Evolutionary conservation across 768 basidiomycete genomes (phyloP), one percentile per base, ranked within the genome.

Genomic region (Polyporus arcularius): DNA sequence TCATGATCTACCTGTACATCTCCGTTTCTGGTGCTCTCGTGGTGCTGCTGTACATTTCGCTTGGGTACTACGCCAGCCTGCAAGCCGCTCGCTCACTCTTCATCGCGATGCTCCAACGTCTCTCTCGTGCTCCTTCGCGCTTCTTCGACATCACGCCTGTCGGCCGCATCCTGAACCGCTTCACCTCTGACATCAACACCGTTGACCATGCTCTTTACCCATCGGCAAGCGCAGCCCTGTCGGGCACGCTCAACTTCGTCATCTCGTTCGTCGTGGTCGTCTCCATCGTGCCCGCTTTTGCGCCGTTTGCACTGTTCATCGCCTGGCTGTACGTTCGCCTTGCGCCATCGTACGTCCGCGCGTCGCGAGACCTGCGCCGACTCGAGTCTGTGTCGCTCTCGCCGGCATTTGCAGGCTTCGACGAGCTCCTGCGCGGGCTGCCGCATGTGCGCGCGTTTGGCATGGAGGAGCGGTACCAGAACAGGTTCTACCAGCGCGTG

Each of bases 111-210:
- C 76, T 89, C 11, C 73, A 71, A 42, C 71, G 86, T 30, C 74
- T 90, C 9, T 80, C 84, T 7, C 77, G 84, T 42, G 88, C 88
- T 0, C 88, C 88, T 2, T 77, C 82, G 26, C 82, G 87, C 2
- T 89, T 89, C 71, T 90, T 89, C 72, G 89, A 90, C 66, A 76
- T 81, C 41, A 90, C 88, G 4, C 89, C 89, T 1, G 84, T 88
- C 41, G 92, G 92, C 10, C 78, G 89, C 8, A 89, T 94, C 65
- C 78, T 90, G 41, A 92, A 93, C 67, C 82, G 93, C 16, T 90
- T 94, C 68, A 89, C 88, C 11, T 51, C 68, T 12, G 90, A 93
- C 65, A 87, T 93, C 67, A 86, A 85, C 53, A 86, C 86, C 5
- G 85, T 92, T 45, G 91, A 94, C 68, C 79, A 82, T 6, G 79